Conservation (phyloP, 2,329 filamentous ascomycete genomes). For the Penicillium sumatraense region DNA sequence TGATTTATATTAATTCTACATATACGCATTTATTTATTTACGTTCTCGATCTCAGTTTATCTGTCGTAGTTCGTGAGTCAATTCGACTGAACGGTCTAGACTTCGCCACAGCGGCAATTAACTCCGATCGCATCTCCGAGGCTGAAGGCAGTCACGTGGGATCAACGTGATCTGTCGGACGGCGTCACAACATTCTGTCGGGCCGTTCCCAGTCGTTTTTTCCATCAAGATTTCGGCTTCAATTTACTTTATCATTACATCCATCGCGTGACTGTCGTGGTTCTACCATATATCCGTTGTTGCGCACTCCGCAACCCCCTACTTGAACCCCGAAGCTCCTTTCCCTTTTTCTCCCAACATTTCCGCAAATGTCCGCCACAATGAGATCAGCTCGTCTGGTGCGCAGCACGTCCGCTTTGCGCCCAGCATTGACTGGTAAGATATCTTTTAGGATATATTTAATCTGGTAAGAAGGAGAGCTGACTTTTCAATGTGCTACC, state of each 20-base stretch:
- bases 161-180: constrained; percentile 19
- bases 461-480: not conserved
- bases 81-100: not conserved
- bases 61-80: too few relatives aligned
- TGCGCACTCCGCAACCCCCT: constrained; percentile 18
- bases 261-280: constrained; percentile 1
- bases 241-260: constrained; percentile 10
- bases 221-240: constrained; percentile 3
- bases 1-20: not conserved
- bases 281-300: constrained; percentile 8
- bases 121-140: constrained; percentile 24
- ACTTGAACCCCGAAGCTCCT: constrained; percentile 30
- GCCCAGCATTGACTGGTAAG: constrained; percentile 36
- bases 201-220: constrained; percentile 10
- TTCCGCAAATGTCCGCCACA: constrained; percentile 42
- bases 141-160: constrained; percentile 26
- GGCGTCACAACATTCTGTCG: constrained; percentile 22
- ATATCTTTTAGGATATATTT: not conserved
- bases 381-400: constrained; percentile 46
- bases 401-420: constrained; percentile 39
- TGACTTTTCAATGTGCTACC: constrained; percentile 8
- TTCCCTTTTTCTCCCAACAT: constrained; percentile 28
- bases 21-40: too few relatives aligned
- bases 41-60: too few relatives aligned
- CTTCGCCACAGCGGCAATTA: constrained; percentile 14